These are phyloP conservation scores for Aspergillus funiculosus DNA, from an alignment of 495 filamentous ascomycete species.

Conservation along the genomic window DNA sequence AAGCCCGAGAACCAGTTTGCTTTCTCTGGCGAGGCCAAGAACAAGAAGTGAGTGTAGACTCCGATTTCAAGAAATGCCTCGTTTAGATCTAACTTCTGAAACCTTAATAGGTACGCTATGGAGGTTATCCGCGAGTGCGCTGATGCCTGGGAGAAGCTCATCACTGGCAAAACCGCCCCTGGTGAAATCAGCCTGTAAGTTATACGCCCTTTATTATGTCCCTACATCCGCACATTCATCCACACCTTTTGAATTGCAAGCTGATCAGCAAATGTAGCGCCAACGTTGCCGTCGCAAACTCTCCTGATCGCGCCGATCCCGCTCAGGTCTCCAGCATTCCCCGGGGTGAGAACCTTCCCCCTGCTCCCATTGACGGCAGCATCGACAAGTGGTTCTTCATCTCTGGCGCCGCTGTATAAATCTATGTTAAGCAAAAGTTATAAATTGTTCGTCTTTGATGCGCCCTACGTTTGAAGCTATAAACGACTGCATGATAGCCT, in stretches of 20 bases:
- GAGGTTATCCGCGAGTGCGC: slow-evolving; percentile 93
- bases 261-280: slow-evolving; percentile 44
- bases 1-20: slow-evolving; percentile 99
- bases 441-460: slow-evolving; percentile 13
- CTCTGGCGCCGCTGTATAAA: slow-evolving; percentile 88
- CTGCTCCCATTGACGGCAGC: slow-evolving; percentile 88
- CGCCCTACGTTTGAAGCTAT: slow-evolving; percentile 9
- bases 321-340: slow-evolving; percentile 66
- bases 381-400: slow-evolving; percentile 99
- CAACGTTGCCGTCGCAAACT: slow-evolving; percentile 70
- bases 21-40: slow-evolving; percentile 99
- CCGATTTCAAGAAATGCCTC: neutral
- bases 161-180: slow-evolving; percentile 73
- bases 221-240: too few relatives aligned
- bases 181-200: slow-evolving; percentile 80
- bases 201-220: too few relatives aligned
- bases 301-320: slow-evolving; percentile 57
- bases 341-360: slow-evolving; percentile 61
- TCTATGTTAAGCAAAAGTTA: slow-evolving; percentile 18
- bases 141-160: slow-evolving; percentile 95
- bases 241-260: slow-evolving; percentile 24
- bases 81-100: slow-evolving; percentile 17
- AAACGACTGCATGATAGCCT: slow-evolving; percentile 2
- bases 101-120: slow-evolving; percentile 65
- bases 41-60: slow-evolving; percentile 68